A percentile compares a stretch with the other conserved stretches of the same genome.
Conservation (phyloP, 805 yeast genomes). For the Metschnikowia lochheadii region DNA sequence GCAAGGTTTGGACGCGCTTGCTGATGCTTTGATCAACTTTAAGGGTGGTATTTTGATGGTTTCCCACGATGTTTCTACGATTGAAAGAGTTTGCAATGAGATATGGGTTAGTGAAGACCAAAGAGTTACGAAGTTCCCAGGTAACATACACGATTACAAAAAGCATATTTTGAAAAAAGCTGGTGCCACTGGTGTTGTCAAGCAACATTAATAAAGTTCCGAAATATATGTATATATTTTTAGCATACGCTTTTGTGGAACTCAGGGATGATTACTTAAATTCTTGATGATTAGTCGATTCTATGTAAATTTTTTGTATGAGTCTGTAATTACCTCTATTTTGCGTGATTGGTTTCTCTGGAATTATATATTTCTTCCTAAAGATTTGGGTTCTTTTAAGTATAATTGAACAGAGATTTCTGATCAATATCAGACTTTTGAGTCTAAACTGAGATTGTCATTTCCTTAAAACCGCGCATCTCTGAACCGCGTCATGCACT, state of each 20-base stretch:
- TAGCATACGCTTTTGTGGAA: too few species aligned
- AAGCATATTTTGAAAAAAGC: conserved; percentile 79
- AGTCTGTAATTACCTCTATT: too few species aligned
- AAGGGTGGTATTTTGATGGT: conserved; percentile 97
- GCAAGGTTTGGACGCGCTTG: conserved; percentile 92
- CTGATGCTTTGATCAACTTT: conserved; percentile 82
- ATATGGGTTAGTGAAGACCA: conserved; percentile 95
- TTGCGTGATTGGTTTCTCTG: not conserved
- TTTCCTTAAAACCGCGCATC: not conserved
- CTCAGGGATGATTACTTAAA: too few species aligned
- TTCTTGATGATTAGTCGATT: not conserved
- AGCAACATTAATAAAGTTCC: conserved; percentile 46
- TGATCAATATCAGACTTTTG: too few species aligned
- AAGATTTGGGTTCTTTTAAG: too few species aligned
- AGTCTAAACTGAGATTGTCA: not conserved
- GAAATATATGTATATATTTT: not conserved
- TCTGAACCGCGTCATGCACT: not conserved
- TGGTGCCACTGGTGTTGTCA: conserved; percentile 84
- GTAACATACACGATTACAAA: conserved; percentile 84
- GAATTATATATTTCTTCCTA: too few species aligned
- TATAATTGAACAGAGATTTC: too few species aligned
- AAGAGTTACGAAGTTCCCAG: conserved; percentile 71
- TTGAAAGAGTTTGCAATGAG: conserved; percentile 83
- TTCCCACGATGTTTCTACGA: conserved; percentile 92
- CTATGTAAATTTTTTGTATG: not conserved